phyloP scores from a whole-genome alignment of 805 yeast genomes.

The Kockiozyma suomiensis region DNA sequence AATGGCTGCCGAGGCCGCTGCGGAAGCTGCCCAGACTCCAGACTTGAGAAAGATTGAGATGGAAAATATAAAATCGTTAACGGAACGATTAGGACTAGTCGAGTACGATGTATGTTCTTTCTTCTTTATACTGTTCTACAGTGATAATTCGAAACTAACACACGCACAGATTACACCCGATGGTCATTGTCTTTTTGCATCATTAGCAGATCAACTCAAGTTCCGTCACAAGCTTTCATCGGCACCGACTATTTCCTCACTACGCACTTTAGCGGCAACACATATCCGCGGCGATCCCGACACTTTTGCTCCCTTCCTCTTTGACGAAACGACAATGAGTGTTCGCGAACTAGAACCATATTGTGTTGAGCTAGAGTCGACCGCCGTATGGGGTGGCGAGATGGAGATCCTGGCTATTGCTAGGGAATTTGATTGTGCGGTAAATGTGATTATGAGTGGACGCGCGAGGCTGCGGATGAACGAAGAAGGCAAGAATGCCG shows the following conservation, averaged over 20 bases:
- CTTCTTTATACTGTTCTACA: not conserved
- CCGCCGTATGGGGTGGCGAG: slow-evolving; percentile 97
- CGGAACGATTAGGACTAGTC: slow-evolving; percentile 9
- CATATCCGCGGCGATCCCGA: slow-evolving; percentile 67
- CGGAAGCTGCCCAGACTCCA: slow-evolving; percentile 67
- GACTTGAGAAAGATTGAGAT: slow-evolving; percentile 74
- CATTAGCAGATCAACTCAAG: slow-evolving; percentile 75
- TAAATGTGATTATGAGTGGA: slow-evolving; percentile 79
- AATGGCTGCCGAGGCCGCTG: slow-evolving; percentile 65
- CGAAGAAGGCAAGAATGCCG: slow-evolving; percentile 51
- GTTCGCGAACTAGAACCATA: slow-evolving; percentile 69
- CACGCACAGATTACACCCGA: slow-evolving; percentile 58
- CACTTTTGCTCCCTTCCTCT: slow-evolving; percentile 76
- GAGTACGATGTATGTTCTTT: slow-evolving; percentile 25
- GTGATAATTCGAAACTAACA: not conserved
- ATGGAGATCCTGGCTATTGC: slow-evolving; percentile 84
- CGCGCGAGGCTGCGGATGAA: slow-evolving; percentile 66
- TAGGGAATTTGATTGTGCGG: slow-evolving; percentile 67
- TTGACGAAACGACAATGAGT: slow-evolving; percentile 73
- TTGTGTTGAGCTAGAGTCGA: slow-evolving; percentile 64
- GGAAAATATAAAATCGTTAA: slow-evolving; percentile 56
- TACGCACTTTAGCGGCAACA: slow-evolving; percentile 66
- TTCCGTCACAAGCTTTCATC: slow-evolving; percentile 50
- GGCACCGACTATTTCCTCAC: slow-evolving; percentile 49
- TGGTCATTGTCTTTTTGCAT: slow-evolving; percentile 91